Base-by-base conservation (phyloP, 2,329 filamentous ascomycete species). In the Neocucurbitaria cava region DNA sequence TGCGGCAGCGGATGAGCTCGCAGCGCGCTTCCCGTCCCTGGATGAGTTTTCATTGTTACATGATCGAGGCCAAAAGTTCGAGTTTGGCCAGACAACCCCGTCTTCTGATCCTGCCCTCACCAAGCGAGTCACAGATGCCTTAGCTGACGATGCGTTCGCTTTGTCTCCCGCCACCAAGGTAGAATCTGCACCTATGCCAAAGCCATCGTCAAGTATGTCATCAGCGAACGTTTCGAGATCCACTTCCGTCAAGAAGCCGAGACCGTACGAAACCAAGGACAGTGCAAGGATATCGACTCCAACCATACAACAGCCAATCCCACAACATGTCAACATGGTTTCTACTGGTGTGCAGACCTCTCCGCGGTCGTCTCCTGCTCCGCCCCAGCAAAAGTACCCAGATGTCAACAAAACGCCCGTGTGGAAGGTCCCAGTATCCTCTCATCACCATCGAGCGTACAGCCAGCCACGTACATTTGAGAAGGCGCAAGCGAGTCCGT, bases 21-120 rank as follows among this genome's bases (percentile, higher is more conserved):
- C 94, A 0, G 84, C 87, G 24, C 86, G 90, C 47, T 99, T 97
- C 64, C 95, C 95, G 0, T 93, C 91, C 5, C 81, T 99, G 21
- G 93, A 98, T 68, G 91, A 98, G 64, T 99, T 99, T 70, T 89
- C 94, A 3, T 81, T 99, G 17, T 79, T 97, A 40, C 92, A 96
- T 64, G 92, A 98, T 59, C 86, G 90, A 58, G 90, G 90, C 3
- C 79, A 86, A 56, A 93, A 91, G 55, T 97, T 97, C 66, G 88
- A 94, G 49, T 97, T 97, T 72, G 88, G 66, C 1, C 76, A 81
- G 39, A 47, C 61, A 26, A 59, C 67, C 36, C 49, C 59, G 6
- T 79, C 83, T 21, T 76, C 78, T 35, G 74, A 73, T 10, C 76
- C 78, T 10, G 76, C 76, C 59, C 75, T 91, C 15, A 86, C 83